Base-by-base conservation (phyloP, 2,329 filamentous ascomycete genomes). In the Fusarium palustre region DNA sequence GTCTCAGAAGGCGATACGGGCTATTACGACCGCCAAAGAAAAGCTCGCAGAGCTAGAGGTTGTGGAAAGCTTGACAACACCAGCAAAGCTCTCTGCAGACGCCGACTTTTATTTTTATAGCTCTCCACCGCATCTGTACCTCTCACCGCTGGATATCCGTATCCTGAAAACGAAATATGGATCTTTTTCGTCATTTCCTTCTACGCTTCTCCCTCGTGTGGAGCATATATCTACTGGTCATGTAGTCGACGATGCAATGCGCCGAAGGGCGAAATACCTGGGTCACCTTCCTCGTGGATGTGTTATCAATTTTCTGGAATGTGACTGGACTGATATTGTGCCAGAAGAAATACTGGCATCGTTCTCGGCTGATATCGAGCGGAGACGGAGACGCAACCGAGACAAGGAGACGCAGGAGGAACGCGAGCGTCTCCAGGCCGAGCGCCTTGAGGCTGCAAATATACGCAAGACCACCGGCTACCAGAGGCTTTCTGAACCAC, bases 251-350 rank as follows among this genome's bases (percentile, higher is more conserved):
- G 94, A 97, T 74, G 90, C 91, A 18, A 79, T 97, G 55, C 89
- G 94, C 47, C 94, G 92, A 76, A 88, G 93, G 33, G 90, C 92
- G 57, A 97, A 96, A 77, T 97, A 97, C 70, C 86, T 97, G 5
- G 88, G 89, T 1, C 94, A 97, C 78, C 85, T 97, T 8, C 94
- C 94, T 0, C 90, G 92, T 52, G 94, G 94, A n/a, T 97, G 94
- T 77, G 91, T 97, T 70, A 92, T 97, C 42, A 93, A 87, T 70
- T 97, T 97, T 74, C 80, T 97, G 2, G 94, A 97, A 80, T 97
- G 94, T 76, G 94, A 97, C 78, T 97, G 94, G 94, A 94, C 92
- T 5, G 94, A 97, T 70, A 92, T 96, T 38, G 92, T 97, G 7
- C 86, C 89, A 5, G 85, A 89, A 1, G 90, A 92, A 52, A 86